phyloP scores from a whole-genome alignment of 805 yeast genomes.

The Hanseniaspora opuntiae region DNA sequence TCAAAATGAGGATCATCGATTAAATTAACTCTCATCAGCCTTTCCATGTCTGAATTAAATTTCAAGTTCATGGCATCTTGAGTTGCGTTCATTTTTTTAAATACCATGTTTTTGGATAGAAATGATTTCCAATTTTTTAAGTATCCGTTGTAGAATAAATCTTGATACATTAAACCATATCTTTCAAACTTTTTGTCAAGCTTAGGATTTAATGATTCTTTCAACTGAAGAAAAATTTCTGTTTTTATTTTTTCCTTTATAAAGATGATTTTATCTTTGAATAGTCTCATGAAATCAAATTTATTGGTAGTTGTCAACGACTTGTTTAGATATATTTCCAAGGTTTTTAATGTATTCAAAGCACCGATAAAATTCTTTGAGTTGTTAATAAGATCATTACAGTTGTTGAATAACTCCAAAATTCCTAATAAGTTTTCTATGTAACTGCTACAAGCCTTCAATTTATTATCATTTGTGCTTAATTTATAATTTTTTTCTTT shows the following conservation, averaged over 20 bases:
- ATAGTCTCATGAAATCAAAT: conserved; percentile 48
- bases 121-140: conserved; percentile 39
- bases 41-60: conserved; percentile 77
- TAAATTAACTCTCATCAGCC: conserved; percentile 46
- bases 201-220: conserved; percentile 49
- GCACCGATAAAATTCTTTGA: conserved; percentile 73
- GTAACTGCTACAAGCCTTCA: conserved; percentile 1
- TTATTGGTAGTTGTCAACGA: conserved; percentile 58
- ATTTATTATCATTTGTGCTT: neutral
- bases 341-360: conserved; percentile 63
- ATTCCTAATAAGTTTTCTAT: conserved; percentile 39
- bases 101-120: conserved; percentile 36
- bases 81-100: conserved; percentile 26
- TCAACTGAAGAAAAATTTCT: conserved; percentile 53
- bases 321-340: conserved; percentile 54
- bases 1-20: neutral
- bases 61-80: conserved; percentile 26
- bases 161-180: conserved; percentile 29
- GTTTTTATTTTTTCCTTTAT: conserved; percentile 59
- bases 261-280: conserved; percentile 63
- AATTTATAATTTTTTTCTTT: neutral
- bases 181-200: conserved; percentile 45
- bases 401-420: conserved; percentile 71
- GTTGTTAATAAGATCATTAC: conserved; percentile 57
- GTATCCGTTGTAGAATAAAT: conserved; percentile 45